Conservation (phyloP, 495 filamentous ascomycete genomes). For the Daldinia childiae region DNA sequence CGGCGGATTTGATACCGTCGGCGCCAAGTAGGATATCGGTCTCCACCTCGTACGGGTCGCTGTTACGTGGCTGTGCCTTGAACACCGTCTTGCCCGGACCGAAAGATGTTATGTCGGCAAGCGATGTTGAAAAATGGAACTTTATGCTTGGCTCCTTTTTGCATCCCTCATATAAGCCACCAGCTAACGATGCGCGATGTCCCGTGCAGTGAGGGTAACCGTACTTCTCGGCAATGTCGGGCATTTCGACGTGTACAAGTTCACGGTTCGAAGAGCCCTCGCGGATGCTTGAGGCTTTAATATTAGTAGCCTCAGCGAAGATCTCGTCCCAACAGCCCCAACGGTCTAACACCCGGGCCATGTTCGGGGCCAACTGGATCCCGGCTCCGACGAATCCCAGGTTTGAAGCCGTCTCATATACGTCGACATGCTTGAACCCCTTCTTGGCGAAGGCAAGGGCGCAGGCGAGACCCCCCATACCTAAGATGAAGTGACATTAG, state of each 20-base stretch:
- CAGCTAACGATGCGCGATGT: constrained; percentile 78
- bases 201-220: constrained; percentile 81
- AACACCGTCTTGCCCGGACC: constrained; percentile 62
- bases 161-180: constrained; percentile 73
- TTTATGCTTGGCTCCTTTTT: constrained; percentile 68
- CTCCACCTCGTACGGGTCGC: constrained; percentile 63
- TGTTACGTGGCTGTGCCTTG: constrained; percentile 65
- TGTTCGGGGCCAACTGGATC: constrained; percentile 84
- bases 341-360: constrained; percentile 75
- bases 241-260: constrained; percentile 74
- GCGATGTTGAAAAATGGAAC: constrained; percentile 72
- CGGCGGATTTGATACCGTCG: constrained; percentile 77
- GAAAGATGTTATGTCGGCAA: constrained; percentile 64
- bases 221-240: constrained; percentile 72
- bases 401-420: constrained; percentile 77
- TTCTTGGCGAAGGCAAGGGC: constrained; percentile 77
- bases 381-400: constrained; percentile 85
- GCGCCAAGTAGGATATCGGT: constrained; percentile 76
- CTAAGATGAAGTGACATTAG: constrained; percentile 49
- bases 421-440: constrained; percentile 75
- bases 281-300: constrained; percentile 58
- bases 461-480: constrained; percentile 79
- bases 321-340: constrained; percentile 76
- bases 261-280: constrained; percentile 73
- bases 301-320: constrained; percentile 65